These are phyloP conservation scores for Ilyonectria sp. DNA, from an alignment of 2,329 filamentous ascomycete species.

Conservation along the genomic window DNA sequence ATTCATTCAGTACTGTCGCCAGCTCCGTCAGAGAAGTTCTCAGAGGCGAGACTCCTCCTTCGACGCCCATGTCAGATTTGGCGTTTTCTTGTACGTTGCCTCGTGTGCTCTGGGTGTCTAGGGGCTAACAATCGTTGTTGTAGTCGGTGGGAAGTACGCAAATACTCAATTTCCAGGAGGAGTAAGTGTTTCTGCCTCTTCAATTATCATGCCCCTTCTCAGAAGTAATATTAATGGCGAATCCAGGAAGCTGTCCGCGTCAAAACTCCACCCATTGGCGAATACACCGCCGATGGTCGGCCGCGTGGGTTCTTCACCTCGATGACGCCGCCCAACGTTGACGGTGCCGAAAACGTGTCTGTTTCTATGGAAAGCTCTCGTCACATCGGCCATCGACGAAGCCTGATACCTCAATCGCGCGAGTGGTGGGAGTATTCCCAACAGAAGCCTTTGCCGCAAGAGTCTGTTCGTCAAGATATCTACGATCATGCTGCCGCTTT, in stretches of 20 bases:
- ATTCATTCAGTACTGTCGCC: constrained; percentile 56
- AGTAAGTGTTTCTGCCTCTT: constrained; percentile 41
- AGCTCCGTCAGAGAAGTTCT: constrained; percentile 60
- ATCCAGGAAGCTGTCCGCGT: constrained; percentile 65
- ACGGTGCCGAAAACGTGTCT: constrained; percentile 14
- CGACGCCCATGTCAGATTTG: constrained; percentile 46
- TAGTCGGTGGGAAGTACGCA: constrained; percentile 28
- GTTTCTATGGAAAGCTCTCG: constrained; percentile 32
- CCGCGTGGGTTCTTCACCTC: constrained; percentile 62
- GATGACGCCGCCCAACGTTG: constrained; percentile 50
- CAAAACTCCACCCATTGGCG: constrained; percentile 62
- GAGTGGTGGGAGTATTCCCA: constrained; percentile 57
- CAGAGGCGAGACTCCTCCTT: constrained; percentile 53
- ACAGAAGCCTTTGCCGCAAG: constrained; percentile 38
- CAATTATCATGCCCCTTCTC: background rate
- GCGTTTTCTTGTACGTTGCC: constrained; percentile 27
- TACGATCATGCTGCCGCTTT: constrained; percentile 51
- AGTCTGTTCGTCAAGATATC: constrained; percentile 37
- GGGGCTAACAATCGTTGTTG: constrained; percentile 26
- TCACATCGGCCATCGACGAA: constrained; percentile 41
- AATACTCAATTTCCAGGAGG: constrained; percentile 53
- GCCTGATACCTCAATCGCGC: constrained; percentile 43
- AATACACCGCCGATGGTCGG: constrained; percentile 55
- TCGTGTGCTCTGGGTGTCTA: background rate
- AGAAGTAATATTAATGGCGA: constrained; percentile 25